Evolutionary conservation across 192 early-diverging fungal genomes (phyloP).

Genomic region (Coemansia sp.): DNA sequence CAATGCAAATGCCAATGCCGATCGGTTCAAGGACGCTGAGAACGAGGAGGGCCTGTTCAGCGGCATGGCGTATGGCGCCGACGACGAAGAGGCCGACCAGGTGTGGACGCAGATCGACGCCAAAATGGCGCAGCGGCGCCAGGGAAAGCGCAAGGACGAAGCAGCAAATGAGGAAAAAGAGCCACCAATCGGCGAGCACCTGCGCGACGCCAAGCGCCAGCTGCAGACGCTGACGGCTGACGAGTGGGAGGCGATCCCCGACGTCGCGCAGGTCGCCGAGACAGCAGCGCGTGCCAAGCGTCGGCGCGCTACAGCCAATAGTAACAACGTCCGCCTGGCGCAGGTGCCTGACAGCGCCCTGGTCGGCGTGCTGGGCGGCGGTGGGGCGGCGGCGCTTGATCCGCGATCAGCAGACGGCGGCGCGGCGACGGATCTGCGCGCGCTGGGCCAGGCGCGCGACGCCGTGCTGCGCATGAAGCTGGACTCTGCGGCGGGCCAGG

Average conservation of each 20-base stretch:
- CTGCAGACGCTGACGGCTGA: conserved; percentile 75
- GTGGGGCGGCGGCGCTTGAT: conserved; percentile 21
- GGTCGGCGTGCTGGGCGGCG: conserved; percentile 34
- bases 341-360: conserved; percentile 67
- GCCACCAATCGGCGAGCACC: conserved; percentile 87
- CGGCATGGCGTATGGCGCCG: conserved; percentile 86
- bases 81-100: conserved; percentile 97
- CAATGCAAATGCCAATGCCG: conserved; percentile 8
- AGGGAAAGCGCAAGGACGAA: conserved; percentile 65
- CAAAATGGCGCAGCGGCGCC: conserved; percentile 88
- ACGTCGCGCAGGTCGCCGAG: conserved; percentile 73
- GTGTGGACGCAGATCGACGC: conserved; percentile 89
- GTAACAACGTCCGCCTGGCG: too few relatives aligned
- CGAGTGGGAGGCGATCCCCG: conserved; percentile 84
- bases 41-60: conserved; percentile 94
- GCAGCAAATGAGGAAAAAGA: too few relatives aligned
- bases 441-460: conserved; percentile 92
- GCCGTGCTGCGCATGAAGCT: conserved; percentile 90
- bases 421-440: conserved; percentile 67
- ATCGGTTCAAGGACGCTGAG: conserved; percentile 82
- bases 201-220: conserved; percentile 88
- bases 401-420: conserved; percentile 47
- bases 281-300: conserved; percentile 64
- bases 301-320: conserved; percentile 59
- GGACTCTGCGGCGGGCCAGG: conserved; percentile 85